Conservation (phyloP, 163 green algal genomes). For the Volvox carteri region DNA sequence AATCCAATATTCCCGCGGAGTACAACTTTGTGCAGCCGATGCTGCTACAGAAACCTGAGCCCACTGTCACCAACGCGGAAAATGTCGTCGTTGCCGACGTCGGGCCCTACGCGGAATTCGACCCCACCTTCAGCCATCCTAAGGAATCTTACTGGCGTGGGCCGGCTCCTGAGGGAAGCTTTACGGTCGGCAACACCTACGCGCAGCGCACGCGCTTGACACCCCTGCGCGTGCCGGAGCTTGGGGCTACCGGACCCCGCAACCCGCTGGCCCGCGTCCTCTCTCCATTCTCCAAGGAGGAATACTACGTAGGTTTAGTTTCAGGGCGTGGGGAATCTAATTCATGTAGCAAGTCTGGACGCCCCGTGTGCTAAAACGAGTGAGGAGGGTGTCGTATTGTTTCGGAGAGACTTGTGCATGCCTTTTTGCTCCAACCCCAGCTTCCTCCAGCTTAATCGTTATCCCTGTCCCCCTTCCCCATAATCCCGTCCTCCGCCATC, state of each 20-base stretch:
- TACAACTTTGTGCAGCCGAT: constrained; percentile 43
- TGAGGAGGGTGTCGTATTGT: too few species aligned
- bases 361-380: too few species aligned
- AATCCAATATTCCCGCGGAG: constrained; percentile 29
- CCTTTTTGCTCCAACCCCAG: too few species aligned
- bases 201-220: constrained; percentile 61
- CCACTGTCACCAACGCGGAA: neutral
- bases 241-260: constrained; percentile 11
- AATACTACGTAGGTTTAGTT: constrained; percentile 55
- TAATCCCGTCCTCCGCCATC: too few species aligned
- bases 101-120: constrained; percentile 20
- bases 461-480: too few species aligned
- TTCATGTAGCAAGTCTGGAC: too few species aligned
- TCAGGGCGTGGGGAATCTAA: too few species aligned
- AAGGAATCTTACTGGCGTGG: constrained; percentile 12
- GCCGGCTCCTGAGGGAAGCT: constrained; percentile 26
- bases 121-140: neutral
- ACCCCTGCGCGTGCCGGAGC: constrained; percentile 53
- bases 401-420: too few species aligned
- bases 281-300: constrained; percentile 40
- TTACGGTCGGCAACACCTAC: constrained; percentile 49
- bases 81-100: neutral
- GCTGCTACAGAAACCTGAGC: too few species aligned
- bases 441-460: too few species aligned
- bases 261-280: constrained; percentile 49